Conservation (phyloP, 192 early-diverging fungal species). For the Entomortierella chlamydospora region DNA sequence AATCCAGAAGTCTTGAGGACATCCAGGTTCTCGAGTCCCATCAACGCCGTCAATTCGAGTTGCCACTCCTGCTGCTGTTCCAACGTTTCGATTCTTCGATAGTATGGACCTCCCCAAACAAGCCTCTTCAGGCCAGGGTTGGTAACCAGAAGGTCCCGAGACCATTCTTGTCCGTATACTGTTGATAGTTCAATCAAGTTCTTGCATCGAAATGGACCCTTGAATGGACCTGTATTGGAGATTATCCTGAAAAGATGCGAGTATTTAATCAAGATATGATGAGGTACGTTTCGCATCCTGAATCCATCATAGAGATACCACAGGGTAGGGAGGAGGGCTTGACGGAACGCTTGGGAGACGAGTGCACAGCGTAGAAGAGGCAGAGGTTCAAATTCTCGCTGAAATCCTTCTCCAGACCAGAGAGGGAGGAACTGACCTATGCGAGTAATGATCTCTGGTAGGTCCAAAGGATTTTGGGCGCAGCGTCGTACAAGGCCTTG, state of each 20-base stretch:
- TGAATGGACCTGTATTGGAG: constrained; percentile 37
- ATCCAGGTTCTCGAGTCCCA: constrained; percentile 37
- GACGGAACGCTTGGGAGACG: constrained; percentile 16
- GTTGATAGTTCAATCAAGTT: constrained; percentile 34
- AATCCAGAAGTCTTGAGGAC: constrained; percentile 31
- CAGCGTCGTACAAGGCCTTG: neutral
- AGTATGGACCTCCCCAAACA: constrained; percentile 36
- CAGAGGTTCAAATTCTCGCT: constrained; percentile 20
- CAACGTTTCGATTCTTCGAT: constrained; percentile 28
- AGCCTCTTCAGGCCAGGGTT: constrained; percentile 33
- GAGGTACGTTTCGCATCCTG: constrained; percentile 27
- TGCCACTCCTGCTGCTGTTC: constrained; percentile 43
- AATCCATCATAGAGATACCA: constrained; percentile 43
- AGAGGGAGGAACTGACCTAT: constrained; percentile 39
- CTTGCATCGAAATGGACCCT: constrained; percentile 35
- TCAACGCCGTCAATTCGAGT: constrained; percentile 27
- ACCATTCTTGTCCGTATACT: constrained; percentile 48
- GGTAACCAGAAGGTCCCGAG: constrained; percentile 17
- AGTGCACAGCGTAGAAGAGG: constrained; percentile 22
- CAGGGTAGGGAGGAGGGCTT: constrained; percentile 16
- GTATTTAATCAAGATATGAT: constrained; percentile 5
- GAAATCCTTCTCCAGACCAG: constrained; percentile 32
- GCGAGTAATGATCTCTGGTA: constrained; percentile 34
- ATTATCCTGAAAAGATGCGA: constrained; percentile 37
- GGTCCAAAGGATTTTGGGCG: constrained; percentile 14